Conservation (phyloP, 768 basidiomycete species). For the Inosperma sp. region DNA sequence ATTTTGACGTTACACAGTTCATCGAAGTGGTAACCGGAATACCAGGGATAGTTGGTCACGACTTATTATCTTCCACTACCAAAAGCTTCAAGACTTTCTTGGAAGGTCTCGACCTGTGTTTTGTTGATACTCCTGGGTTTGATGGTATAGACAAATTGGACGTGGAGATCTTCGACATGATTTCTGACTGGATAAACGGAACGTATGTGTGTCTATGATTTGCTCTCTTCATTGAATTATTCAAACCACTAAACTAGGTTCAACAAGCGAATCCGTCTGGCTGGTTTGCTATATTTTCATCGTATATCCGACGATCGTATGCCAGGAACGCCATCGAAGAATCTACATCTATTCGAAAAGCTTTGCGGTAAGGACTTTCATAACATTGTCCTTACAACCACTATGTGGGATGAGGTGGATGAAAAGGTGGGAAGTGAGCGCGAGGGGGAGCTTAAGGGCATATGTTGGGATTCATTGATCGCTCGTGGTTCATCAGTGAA, state of each 20-base stretch:
- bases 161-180: too few relatives aligned
- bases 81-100: constrained; percentile 11
- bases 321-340: constrained; percentile 40
- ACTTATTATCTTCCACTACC: constrained; percentile 1
- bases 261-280: constrained; percentile 22
- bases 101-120: background rate
- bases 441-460: constrained; percentile 3
- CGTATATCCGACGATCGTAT: constrained; percentile 36
- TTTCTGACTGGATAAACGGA: constrained; percentile 20
- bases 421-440: constrained; percentile 1
- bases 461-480: constrained; percentile 17
- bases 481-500: background rate
- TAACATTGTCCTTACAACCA: constrained; percentile 47
- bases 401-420: constrained; percentile 38
- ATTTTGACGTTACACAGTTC: background rate
- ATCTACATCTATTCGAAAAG: constrained; percentile 45
- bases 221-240: background rate
- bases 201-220: constrained; percentile 9
- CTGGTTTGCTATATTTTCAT: too few relatives aligned
- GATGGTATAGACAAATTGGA: constrained; percentile 21
- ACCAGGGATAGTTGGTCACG: background rate
- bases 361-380: constrained; percentile 43
- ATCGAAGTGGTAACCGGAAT: background rate
- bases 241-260: constrained; percentile 19
- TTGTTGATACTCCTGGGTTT: too few relatives aligned